These are phyloP conservation scores for Macrolepiota fuliginosa DNA, from an alignment of 768 basidiomycete species.

Conservation along the genomic window DNA sequence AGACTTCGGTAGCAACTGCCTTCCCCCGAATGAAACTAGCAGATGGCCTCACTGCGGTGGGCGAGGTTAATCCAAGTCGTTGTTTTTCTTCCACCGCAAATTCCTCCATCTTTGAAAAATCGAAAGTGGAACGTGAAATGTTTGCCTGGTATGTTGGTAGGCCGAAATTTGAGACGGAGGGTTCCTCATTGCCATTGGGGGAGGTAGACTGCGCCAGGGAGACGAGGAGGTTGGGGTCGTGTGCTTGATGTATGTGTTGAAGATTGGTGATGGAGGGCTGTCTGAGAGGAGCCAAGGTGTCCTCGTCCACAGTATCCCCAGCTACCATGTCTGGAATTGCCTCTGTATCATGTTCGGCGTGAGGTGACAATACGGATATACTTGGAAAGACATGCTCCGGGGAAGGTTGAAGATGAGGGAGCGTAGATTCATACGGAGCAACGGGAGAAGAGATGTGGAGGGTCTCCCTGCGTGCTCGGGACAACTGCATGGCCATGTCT, in stretches of 20 bases:
- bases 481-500: slow-evolving; percentile 85
- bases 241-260: slow-evolving; percentile 37
- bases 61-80: slow-evolving; percentile 54
- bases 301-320: slow-evolving; percentile 23
- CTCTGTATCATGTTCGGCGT: slow-evolving; percentile 48
- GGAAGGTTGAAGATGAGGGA: slow-evolving; percentile 16
- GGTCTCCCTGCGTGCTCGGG: slow-evolving; percentile 67
- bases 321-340: slow-evolving; percentile 20
- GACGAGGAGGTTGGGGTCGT: slow-evolving; percentile 49
- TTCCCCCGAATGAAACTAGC: slow-evolving; percentile 21
- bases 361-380: slow-evolving; percentile 43
- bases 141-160: slow-evolving; percentile 73
- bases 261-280: slow-evolving; percentile 30
- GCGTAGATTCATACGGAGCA: slow-evolving; percentile 23
- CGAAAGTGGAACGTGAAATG: slow-evolving; percentile 55
- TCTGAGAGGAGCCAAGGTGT: slow-evolving; percentile 18
- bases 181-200: slow-evolving; percentile 23
- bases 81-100: slow-evolving; percentile 72
- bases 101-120: slow-evolving; percentile 74
- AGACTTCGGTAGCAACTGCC: slow-evolving; percentile 10
- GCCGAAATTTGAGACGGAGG: slow-evolving; percentile 36
- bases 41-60: slow-evolving; percentile 37
- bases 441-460: slow-evolving; percentile 32
- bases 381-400: slow-evolving; percentile 24
- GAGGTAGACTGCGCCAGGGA: slow-evolving; percentile 16